phyloP scores from a whole-genome alignment of 2,329 filamentous ascomycete genomes.

The Alternaria infectoria region DNA sequence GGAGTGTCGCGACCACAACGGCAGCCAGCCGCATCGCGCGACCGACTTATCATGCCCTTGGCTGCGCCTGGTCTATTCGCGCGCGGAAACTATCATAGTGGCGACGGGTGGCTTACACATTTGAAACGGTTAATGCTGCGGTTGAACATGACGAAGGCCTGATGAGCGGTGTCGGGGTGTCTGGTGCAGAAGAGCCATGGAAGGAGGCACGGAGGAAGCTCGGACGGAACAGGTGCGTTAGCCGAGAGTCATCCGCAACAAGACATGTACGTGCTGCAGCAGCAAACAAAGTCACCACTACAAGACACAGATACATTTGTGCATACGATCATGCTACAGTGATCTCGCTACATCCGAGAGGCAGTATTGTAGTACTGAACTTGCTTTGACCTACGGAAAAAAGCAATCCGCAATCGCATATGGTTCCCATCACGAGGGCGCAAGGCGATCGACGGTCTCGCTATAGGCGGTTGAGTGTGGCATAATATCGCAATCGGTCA shows the following conservation, averaged over 20 bases:
- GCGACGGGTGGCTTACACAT: background rate
- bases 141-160: background rate
- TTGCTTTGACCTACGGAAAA: too few relatives aligned
- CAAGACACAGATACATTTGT: background rate
- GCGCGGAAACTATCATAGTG: background rate
- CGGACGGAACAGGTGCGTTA: background rate
- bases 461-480: too few relatives aligned
- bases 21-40: conserved; percentile 9
- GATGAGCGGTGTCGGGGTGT: background rate
- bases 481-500: too few relatives aligned
- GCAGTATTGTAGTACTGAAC: too few relatives aligned
- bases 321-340: background rate
- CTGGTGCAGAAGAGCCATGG: background rate
- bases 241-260: background rate
- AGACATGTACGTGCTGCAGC: background rate
- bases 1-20: conserved; percentile 7
- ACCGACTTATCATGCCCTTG: background rate
- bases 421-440: too few relatives aligned
- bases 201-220: background rate
- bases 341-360: background rate
- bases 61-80: background rate
- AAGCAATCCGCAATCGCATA: too few relatives aligned
- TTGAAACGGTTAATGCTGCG: background rate
- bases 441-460: background rate
- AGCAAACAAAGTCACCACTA: background rate